Evolutionary conservation across 805 yeast genomes (phyloP).

Genomic region (Clavispora vitiphila): DNA sequence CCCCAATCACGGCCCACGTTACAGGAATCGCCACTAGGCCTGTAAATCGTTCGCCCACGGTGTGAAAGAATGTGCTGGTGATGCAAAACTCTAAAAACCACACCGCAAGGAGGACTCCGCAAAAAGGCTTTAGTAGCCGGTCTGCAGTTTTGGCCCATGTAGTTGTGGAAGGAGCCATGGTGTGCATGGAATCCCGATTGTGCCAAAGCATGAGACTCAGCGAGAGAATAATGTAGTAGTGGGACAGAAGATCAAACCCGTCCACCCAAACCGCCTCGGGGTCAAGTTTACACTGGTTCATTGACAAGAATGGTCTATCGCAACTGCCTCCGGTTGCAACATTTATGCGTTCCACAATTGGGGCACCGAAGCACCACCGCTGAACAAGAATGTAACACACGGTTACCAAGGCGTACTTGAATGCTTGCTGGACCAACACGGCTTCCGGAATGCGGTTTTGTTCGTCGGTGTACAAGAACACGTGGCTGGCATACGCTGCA

Average conservation of each 20-base stretch:
- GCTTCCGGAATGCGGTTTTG: slow-evolving; percentile 4
- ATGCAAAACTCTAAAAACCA: slow-evolving; percentile 11
- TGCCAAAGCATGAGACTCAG: slow-evolving; percentile 7
- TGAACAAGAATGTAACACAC: slow-evolving; percentile 7
- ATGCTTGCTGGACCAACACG: slow-evolving; percentile 1
- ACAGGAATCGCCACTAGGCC: slow-evolving; percentile 8
- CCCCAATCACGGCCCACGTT: not conserved
- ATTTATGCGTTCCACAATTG: slow-evolving; percentile 25
- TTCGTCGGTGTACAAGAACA: slow-evolving; percentile 6
- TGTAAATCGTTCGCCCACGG: slow-evolving; percentile 8
- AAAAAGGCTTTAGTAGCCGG: not conserved
- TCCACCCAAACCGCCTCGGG: slow-evolving; percentile 7
- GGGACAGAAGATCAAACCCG: slow-evolving; percentile 14
- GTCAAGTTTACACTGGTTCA: slow-evolving; percentile 4
- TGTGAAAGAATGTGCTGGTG: slow-evolving; percentile 14
- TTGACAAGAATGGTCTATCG: not conserved
- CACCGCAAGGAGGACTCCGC: slow-evolving; percentile 3
- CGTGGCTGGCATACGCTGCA: slow-evolving; percentile 11
- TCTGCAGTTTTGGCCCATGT: not conserved
- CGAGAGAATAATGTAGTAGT: slow-evolving; percentile 11
- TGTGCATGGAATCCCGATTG: not conserved
- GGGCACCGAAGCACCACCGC: slow-evolving; percentile 33
- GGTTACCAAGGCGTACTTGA: slow-evolving; percentile 4
- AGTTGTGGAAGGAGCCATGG: not conserved
- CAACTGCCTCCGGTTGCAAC: slow-evolving; percentile 14